phyloP scores from a whole-genome alignment of 208 protist genomes.

The Tetramitus jugosus region DNA sequence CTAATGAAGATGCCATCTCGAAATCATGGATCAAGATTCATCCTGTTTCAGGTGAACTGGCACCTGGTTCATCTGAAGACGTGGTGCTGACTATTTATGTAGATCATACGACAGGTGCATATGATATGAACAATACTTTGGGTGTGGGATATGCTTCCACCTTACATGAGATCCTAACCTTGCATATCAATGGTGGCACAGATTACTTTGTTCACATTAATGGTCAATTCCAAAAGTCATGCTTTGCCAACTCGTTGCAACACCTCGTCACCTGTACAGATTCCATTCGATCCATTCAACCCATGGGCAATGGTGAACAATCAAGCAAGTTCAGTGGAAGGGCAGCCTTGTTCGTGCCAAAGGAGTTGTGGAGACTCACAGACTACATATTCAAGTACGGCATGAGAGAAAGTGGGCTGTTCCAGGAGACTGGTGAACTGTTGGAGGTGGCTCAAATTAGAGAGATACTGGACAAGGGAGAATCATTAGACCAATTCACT shows the following conservation, averaged over 20 bases:
- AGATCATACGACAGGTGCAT: background rate
- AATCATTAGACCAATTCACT: background rate
- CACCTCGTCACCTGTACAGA: background rate
- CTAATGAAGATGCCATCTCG: too few species aligned
- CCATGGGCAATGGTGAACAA: background rate
- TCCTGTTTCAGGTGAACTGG: background rate
- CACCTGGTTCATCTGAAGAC: background rate
- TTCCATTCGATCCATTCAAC: background rate
- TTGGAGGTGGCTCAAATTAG: background rate
- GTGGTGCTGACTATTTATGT: background rate
- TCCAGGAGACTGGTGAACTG: background rate
- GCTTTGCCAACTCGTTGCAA: conserved; percentile 10
- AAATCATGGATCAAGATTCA: background rate
- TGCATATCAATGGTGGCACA: conserved; percentile 5
- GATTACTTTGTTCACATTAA: background rate
- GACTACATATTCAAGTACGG: conserved; percentile 16
- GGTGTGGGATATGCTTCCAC: too few species aligned
- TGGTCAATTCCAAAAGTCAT: background rate
- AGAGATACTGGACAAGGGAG: background rate
- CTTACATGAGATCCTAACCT: too few species aligned
- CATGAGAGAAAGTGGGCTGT: background rate
- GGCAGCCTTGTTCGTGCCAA: background rate
- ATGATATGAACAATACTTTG: too few species aligned
- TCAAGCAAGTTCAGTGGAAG: too few species aligned
- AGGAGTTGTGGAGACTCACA: background rate